phyloP scores from a whole-genome alignment of 148 eudicot species.

The Fallopia convolvulus region DNA sequence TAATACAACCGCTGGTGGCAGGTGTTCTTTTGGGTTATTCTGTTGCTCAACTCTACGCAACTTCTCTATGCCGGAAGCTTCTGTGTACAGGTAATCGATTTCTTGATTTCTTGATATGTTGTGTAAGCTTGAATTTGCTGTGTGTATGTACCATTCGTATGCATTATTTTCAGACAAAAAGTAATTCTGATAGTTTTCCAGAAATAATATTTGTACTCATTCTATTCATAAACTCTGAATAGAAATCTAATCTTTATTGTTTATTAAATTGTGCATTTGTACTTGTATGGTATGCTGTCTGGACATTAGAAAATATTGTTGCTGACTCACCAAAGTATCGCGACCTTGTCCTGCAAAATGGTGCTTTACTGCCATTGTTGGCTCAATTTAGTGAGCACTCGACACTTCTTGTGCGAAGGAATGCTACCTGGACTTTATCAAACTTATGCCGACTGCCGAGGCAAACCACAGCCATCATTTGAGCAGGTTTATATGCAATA shows the following conservation, averaged over 20 bases:
- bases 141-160: no score
- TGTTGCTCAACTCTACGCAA: slow-evolving; percentile 34
- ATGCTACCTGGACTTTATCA: slow-evolving; percentile 79
- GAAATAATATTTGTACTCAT: neutral
- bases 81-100: slow-evolving; percentile 31
- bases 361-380: slow-evolving; percentile 56
- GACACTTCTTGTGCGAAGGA: slow-evolving; percentile 74
- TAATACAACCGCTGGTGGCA: slow-evolving; percentile 39
- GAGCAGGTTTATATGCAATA: slow-evolving; percentile 43
- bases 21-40: slow-evolving; percentile 29
- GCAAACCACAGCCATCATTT: slow-evolving; percentile 74
- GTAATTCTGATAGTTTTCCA: no score
- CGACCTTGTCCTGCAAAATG: slow-evolving; percentile 61
- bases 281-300: slow-evolving; percentile 41
- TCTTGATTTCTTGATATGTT: neutral
- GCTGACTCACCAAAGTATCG: slow-evolving; percentile 74
- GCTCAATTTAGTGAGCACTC: slow-evolving; percentile 61
- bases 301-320: slow-evolving; percentile 79
- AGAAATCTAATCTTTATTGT: neutral
- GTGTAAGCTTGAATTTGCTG: neutral
- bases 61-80: slow-evolving; percentile 43
- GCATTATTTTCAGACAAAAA: no score
- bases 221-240: neutral
- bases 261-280: neutral
- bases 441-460: slow-evolving; percentile 74